These are phyloP conservation scores for Lipomyces yamanashiensis DNA, from an alignment of 805 yeast species.

Conservation along the genomic window DNA sequence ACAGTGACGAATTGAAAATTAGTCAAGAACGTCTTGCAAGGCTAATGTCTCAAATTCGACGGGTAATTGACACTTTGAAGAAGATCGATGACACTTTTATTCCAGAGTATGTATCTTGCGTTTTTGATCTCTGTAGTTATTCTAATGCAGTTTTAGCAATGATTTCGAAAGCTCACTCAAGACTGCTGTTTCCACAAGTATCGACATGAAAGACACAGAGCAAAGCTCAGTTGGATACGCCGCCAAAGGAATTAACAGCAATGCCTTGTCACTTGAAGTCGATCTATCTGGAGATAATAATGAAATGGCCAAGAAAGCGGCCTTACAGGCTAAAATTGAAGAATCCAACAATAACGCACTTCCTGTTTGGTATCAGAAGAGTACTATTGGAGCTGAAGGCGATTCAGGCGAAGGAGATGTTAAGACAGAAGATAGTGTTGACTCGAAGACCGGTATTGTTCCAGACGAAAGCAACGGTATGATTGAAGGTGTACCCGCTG, in stretches of 20 bases:
- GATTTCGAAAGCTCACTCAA: slow-evolving; percentile 85
- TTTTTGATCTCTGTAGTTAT: background rate
- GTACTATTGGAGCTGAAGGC: slow-evolving; percentile 72
- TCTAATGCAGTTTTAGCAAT: slow-evolving; percentile 48
- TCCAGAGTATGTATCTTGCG: slow-evolving; percentile 57
- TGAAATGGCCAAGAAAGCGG: slow-evolving; percentile 73
- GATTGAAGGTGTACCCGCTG: slow-evolving; percentile 28
- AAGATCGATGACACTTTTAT: slow-evolving; percentile 77
- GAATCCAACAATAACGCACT: slow-evolving; percentile 87
- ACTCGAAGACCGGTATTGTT: slow-evolving; percentile 19
- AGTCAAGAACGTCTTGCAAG: slow-evolving; percentile 81
- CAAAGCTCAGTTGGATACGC: slow-evolving; percentile 48
- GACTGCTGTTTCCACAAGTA: slow-evolving; percentile 78
- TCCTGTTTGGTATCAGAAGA: slow-evolving; percentile 94
- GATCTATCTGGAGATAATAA: slow-evolving; percentile 53
- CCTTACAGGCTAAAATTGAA: slow-evolving; percentile 56
- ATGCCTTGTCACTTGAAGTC: slow-evolving; percentile 85
- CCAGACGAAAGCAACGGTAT: background rate
- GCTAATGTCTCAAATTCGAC: slow-evolving; percentile 87
- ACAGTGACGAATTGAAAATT: slow-evolving; percentile 76
- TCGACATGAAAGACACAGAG: slow-evolving; percentile 57
- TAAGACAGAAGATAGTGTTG: slow-evolving; percentile 39
- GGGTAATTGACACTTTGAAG: slow-evolving; percentile 80
- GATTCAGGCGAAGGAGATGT: slow-evolving; percentile 47
- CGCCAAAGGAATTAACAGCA: slow-evolving; percentile 43